Evolutionary conservation across 2,329 filamentous ascomycete genomes (phyloP).

Genomic region (Verruconis gallopava): DNA sequence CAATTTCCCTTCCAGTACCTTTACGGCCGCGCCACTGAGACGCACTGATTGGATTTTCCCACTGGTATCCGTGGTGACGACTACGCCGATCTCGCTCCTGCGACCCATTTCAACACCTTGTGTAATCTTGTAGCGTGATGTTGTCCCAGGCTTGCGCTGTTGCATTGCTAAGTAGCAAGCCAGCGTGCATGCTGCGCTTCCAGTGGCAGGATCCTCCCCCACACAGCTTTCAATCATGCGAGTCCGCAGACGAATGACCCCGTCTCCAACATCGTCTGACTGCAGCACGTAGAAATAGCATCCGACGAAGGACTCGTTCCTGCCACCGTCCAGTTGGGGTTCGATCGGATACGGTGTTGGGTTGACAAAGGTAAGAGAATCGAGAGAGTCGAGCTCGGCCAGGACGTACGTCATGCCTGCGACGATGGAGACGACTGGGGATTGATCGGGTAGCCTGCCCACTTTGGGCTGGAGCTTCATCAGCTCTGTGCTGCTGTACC

Average conservation of each 20-base stretch:
- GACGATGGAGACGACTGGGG: slow-evolving; percentile 40
- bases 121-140: slow-evolving; percentile 28
- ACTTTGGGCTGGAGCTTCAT: slow-evolving; percentile 26
- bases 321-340: slow-evolving; percentile 30
- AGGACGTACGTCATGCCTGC: slow-evolving; percentile 64
- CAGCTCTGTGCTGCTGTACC: slow-evolving; percentile 20
- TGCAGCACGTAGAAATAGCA: slow-evolving; percentile 50
- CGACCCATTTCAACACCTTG: slow-evolving; percentile 42
- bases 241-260: slow-evolving; percentile 34
- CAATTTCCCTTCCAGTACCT: slow-evolving; percentile 28
- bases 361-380: slow-evolving; percentile 39
- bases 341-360: slow-evolving; percentile 19
- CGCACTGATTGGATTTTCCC: slow-evolving; percentile 28
- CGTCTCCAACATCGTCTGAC: slow-evolving; percentile 19
- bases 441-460: slow-evolving; percentile 14
- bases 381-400: slow-evolving; percentile 46
- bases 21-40: slow-evolving; percentile 30
- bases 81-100: slow-evolving; percentile 35
- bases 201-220: slow-evolving; percentile 39
- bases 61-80: slow-evolving; percentile 27
- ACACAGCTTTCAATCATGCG: slow-evolving; percentile 40
- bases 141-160: slow-evolving; percentile 21
- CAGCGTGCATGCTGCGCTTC: slow-evolving; percentile 36
- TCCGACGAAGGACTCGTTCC: slow-evolving; percentile 40
- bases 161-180: slow-evolving; percentile 32